These are phyloP conservation scores for Acacia crassicarpa DNA, from an alignment of 306 rosid species.

Conservation along the genomic window DNA sequence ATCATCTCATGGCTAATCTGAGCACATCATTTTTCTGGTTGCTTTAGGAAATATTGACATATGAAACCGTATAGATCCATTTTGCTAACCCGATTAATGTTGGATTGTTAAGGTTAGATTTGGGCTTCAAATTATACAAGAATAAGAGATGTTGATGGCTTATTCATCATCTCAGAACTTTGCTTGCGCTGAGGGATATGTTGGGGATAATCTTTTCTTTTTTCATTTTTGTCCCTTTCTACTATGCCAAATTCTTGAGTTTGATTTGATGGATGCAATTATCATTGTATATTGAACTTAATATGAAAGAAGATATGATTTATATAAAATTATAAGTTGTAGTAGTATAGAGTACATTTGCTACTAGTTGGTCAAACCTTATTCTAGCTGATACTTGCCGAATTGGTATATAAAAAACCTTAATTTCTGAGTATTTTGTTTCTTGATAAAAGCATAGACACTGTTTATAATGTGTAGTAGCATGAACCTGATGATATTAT, in stretches of 20 bases:
- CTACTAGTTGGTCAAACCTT: conserved; percentile 2
- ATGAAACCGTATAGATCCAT: neutral
- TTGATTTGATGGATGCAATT: neutral
- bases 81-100: neutral
- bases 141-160: neutral
- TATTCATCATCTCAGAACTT: neutral
- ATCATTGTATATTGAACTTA: neutral
- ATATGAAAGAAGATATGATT: neutral
- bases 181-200: neutral
- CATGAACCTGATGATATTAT: conserved; percentile 6
- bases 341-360: neutral
- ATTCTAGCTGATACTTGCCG: neutral
- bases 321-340: neutral
- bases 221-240: neutral
- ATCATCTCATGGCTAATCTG: neutral
- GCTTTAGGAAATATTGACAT: neutral
- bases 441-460: neutral
- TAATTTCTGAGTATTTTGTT: neutral
- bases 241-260: neutral
- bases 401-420: neutral
- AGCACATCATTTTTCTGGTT: neutral
- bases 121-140: neutral
- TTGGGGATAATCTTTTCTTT: neutral
- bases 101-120: neutral
- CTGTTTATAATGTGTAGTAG: neutral